These are phyloP conservation scores for Solanum paucissectum DNA, from an alignment of 257 asterid species.

Conservation along the genomic window DNA sequence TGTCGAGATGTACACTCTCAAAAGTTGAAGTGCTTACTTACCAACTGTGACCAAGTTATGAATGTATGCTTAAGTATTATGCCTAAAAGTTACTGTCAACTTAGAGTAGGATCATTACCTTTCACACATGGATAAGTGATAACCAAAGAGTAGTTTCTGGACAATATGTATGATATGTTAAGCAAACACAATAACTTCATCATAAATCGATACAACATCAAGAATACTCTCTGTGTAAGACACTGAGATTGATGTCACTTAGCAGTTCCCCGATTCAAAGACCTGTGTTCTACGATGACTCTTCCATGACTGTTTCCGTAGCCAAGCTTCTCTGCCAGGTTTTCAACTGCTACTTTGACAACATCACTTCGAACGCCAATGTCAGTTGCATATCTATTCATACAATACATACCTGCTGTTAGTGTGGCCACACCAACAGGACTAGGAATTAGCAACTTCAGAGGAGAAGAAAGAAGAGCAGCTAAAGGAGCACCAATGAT, in stretches of 20 bases:
- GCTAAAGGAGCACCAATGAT: constrained; percentile 86
- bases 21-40: not conserved
- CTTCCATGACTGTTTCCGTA: constrained; percentile 22
- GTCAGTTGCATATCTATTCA: constrained; percentile 82
- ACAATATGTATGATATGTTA: not conserved
- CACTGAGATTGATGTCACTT: constrained; percentile 19
- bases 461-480: constrained; percentile 76
- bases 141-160: not conserved
- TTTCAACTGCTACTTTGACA: constrained; percentile 76
- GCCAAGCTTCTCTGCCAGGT: constrained; percentile 56
- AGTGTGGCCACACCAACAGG: constrained; percentile 73
- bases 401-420: constrained; percentile 85
- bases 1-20: not conserved
- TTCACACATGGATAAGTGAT: not conserved
- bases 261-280: constrained; percentile 4
- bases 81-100: not conserved
- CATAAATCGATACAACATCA: not conserved
- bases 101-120: not conserved
- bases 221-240: not conserved
- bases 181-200: not conserved
- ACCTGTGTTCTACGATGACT: constrained; percentile 3
- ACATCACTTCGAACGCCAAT: constrained; percentile 78
- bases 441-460: constrained; percentile 72
- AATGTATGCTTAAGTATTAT: not conserved
- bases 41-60: not conserved